Evolutionary conservation across 352 stramenopile species (phyloP), one percentile per base, ranked within the genome.

Genomic region (Phytophthora sp.): DNA sequence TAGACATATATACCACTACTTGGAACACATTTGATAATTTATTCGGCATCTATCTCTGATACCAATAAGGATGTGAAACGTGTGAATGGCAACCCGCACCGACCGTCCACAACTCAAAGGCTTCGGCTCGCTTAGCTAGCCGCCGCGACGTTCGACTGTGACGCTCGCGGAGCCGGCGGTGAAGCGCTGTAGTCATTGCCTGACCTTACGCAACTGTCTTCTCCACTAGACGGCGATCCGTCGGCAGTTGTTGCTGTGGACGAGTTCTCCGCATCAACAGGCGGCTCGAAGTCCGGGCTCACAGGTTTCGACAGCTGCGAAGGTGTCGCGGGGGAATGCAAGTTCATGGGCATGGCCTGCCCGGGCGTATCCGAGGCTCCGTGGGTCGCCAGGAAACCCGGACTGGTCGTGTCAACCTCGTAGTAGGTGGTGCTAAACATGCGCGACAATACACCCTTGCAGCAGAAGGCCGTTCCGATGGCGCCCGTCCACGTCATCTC

Each of bases 381-480:
- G 36, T 85, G 78, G 13, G 72, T 57, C 23, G 72, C 57, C 23
- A 84, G 30, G 51, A 90, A 85, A n/a, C 84, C 82, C 5, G 84
- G 84, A 45, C 82, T 93, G 61, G 84, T 75, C 16, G 86, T 92
- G 61, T 93, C 77, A 42, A 94, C 80, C 59, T 91, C 86, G 66
- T 92, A 93, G 73, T 94, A 94, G 11, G 77, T 82, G n/a, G 81
- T 83, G 46, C 65, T 73, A 33, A 90, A 79, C 58, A 90, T 67
- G 38, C 77, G 79, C 18, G 77, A 59, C 44, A 89, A 39, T 26
- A 84, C 56, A 23, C 76, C 70, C 69, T 89, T 91, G 70, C 84
- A 93, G 72, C 84, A 93, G 31, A 93, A 78, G 4, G 71, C 82
- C 21, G 82, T 89, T 15, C 79, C 71, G 39, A 93, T 79, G 8